A percentile compares a stretch with the other conserved stretches of the same genome.
Conservation (phyloP, 2,329 filamentous ascomycete genomes). For the Alternaria postmessia region DNA sequence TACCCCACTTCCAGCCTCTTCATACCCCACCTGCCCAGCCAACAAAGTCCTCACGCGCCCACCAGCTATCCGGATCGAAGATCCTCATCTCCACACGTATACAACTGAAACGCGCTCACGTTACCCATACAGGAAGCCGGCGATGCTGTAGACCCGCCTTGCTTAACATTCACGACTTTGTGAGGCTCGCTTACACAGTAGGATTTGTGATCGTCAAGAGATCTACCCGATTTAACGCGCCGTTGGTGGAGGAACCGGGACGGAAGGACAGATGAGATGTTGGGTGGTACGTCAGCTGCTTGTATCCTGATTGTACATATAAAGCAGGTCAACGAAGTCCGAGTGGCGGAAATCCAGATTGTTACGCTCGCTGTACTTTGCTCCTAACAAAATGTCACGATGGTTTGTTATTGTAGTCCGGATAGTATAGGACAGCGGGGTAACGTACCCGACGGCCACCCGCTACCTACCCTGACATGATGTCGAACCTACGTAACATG, state of each 20-base stretch:
- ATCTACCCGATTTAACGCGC: not conserved
- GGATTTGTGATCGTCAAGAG: not conserved
- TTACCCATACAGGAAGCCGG: constrained; percentile 2
- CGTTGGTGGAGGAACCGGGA: not conserved
- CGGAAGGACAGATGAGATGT: not conserved
- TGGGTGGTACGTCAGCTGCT: not conserved
- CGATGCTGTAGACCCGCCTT: constrained; percentile 1
- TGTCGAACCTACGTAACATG: not conserved
- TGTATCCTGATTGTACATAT: not conserved
- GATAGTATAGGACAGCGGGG: not conserved
- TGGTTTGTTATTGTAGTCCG: not conserved
- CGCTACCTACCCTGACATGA: not conserved
- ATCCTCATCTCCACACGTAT: constrained; percentile 2
- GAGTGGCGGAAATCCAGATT: not conserved
- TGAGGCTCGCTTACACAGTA: not conserved
- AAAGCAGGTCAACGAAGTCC: not conserved
- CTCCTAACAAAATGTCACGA: not conserved
- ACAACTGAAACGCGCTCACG: constrained; percentile 1
- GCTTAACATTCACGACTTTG: not conserved
- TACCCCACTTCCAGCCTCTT: not conserved
- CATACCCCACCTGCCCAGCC: not conserved
- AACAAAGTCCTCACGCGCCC: constrained; percentile 2
- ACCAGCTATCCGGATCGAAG: not conserved
- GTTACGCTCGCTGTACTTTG: not conserved
- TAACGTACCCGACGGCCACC: not conserved